These are phyloP conservation scores for Aspergillus saccharolyticus DNA, from an alignment of 495 filamentous ascomycete genomes.

Conservation along the genomic window DNA sequence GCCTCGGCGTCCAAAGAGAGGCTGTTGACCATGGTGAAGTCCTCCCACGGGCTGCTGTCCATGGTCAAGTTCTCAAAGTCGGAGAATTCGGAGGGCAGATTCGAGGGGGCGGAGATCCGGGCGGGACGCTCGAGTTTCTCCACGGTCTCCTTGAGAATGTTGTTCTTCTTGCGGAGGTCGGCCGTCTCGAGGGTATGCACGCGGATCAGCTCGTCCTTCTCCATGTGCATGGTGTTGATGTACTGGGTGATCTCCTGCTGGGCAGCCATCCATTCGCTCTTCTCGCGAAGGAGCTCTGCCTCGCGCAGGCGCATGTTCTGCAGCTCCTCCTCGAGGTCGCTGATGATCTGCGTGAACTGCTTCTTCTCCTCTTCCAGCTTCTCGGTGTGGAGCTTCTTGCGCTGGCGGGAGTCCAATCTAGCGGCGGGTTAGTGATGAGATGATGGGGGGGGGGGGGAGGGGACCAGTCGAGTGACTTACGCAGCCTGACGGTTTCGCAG, in stretches of 20 bases:
- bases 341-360: conserved; percentile 68
- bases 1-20: conserved; percentile 47
- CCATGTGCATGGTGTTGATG: conserved; percentile 69
- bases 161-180: conserved; percentile 93
- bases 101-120: conserved; percentile 52
- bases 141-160: conserved; percentile 77
- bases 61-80: conserved; percentile 82
- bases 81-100: conserved; percentile 62
- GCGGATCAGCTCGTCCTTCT: conserved; percentile 89
- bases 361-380: conserved; percentile 97
- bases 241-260: conserved; percentile 69
- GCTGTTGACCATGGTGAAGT: conserved; percentile 66
- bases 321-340: conserved; percentile 74
- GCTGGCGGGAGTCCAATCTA: conserved; percentile 91
- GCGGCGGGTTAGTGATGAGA: conserved; percentile 31
- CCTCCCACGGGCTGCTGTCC: conserved; percentile 70
- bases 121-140: conserved; percentile 69
- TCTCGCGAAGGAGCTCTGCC: conserved; percentile 58
- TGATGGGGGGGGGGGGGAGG: conserved; percentile 10
- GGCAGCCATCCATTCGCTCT: conserved; percentile 60
- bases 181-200: conserved; percentile 89
- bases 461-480: too few relatives aligned
- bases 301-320: conserved; percentile 49
- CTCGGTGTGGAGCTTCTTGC: conserved; percentile 98
- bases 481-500: conserved; percentile 94